phyloP scores from a whole-genome alignment of 495 filamentous ascomycete genomes.

The Cairneyella variabilis region DNA sequence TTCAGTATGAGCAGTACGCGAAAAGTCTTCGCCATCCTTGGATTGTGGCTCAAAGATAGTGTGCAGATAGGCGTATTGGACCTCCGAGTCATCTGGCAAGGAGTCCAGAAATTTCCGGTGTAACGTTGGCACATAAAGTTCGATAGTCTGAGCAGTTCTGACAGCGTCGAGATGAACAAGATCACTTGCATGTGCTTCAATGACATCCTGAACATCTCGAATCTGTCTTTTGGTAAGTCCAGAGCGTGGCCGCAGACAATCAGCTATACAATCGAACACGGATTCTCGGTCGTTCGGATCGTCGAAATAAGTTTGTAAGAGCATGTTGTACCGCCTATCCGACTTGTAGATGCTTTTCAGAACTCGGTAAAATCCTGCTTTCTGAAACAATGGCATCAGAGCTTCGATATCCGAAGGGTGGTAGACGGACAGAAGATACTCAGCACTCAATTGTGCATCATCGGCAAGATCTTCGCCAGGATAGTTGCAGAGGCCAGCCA shows the following conservation, averaged over 20 bases:
- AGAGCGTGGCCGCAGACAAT: slow-evolving; percentile 72
- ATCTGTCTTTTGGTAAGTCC: slow-evolving; percentile 69
- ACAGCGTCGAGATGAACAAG: slow-evolving; percentile 66
- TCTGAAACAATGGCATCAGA: slow-evolving; percentile 71
- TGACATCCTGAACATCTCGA: slow-evolving; percentile 67
- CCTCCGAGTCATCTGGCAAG: slow-evolving; percentile 55
- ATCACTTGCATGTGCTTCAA: slow-evolving; percentile 62
- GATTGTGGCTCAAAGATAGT: slow-evolving; percentile 70
- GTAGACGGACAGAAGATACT: slow-evolving; percentile 92
- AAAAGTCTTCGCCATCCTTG: slow-evolving; percentile 36
- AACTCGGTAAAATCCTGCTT: slow-evolving; percentile 88
- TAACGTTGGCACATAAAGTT: slow-evolving; percentile 61
- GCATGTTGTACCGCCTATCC: slow-evolving; percentile 75
- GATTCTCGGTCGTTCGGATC: slow-evolving; percentile 69
- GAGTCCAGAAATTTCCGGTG: slow-evolving; percentile 66
- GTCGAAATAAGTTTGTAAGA: slow-evolving; percentile 80
- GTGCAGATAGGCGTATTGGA: slow-evolving; percentile 74
- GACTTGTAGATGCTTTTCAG: slow-evolving; percentile 81
- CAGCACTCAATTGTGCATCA: slow-evolving; percentile 91
- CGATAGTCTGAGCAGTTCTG: slow-evolving; percentile 66
- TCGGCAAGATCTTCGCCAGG: slow-evolving; percentile 78
- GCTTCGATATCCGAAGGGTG: slow-evolving; percentile 76
- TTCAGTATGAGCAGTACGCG: slow-evolving; percentile 31
- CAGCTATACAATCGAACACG: slow-evolving; percentile 76
- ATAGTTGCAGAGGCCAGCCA: slow-evolving; percentile 79